Percentiles rank a stretch among this genome's conserved stretches.
Evolutionary conservation across 306 rosid species (phyloP).

Genomic region (Herpetospermum pedunculosum): DNA sequence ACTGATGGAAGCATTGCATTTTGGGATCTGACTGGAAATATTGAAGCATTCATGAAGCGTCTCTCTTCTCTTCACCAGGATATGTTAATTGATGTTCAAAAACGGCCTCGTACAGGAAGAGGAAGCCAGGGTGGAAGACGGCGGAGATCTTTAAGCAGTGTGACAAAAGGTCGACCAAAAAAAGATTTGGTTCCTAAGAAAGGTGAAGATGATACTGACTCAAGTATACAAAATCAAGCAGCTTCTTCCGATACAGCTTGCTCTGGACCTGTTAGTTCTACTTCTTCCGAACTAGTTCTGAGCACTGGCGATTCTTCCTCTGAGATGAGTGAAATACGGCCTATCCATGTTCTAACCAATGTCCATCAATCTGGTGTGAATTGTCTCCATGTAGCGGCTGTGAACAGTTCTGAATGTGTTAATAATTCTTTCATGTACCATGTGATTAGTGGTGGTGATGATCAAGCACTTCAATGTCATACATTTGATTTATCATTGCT

Average conservation of each 20-base stretch:
- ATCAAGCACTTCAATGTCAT: slow-evolving; percentile 69
- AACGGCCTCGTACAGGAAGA: slow-evolving; percentile 86
- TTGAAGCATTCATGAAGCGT: slow-evolving; percentile 57
- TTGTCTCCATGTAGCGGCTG: slow-evolving; percentile 76
- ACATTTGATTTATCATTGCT: slow-evolving; percentile 36
- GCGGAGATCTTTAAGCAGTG: slow-evolving; percentile 65
- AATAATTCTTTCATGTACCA: slow-evolving; percentile 30
- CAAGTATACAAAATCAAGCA: slow-evolving; percentile 12
- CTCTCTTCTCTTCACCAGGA: slow-evolving; percentile 43
- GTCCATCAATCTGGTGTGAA: slow-evolving; percentile 92
- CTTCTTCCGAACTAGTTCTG: slow-evolving; percentile 22
- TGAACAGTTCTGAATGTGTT: slow-evolving; percentile 23
- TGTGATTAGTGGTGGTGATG: slow-evolving; percentile 87
- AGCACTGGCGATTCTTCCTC: slow-evolving; percentile 25
- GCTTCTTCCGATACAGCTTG: slow-evolving; percentile 15
- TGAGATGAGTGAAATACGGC: slow-evolving; percentile 50
- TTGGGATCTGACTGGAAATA: slow-evolving; percentile 66
- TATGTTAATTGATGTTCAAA: slow-evolving; percentile 57
- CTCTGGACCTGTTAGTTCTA: slow-evolving; percentile 24
- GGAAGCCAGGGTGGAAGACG: slow-evolving; percentile 97
- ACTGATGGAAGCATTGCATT: slow-evolving; percentile 91
- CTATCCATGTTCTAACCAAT: slow-evolving; percentile 38
- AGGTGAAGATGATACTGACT: slow-evolving; percentile 17
- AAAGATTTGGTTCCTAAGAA: slow-evolving; percentile 11
- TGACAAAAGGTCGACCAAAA: slow-evolving; percentile 30